Base-by-base conservation (phyloP, 164 flowering plant genomes). In the Kalanchoe fedtschenkoi region DNA sequence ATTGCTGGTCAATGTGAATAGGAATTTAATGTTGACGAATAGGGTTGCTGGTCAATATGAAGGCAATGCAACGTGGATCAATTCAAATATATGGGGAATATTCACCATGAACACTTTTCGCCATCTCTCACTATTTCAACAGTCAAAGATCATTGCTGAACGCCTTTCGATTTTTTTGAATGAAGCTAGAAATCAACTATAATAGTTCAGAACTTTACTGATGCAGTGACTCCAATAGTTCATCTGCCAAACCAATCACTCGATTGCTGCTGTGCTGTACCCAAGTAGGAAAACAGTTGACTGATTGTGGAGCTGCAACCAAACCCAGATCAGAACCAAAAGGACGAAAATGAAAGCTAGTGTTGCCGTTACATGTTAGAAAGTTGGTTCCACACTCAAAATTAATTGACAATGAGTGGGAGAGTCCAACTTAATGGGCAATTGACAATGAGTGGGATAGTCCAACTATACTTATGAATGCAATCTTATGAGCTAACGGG, bases 51-150 rank as follows among this genome's bases (percentile, higher is more conserved):
- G 6, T 19, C 58, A 55, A 61, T 22, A 35, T 66, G 67, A 66
- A 56, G 24, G 29, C 10, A 58, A 14, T 1, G 35, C 3, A 29
- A 17, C 1, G 5, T 7, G 56, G 26, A n/a, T 24, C 8, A 13
- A 51, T 11, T 47, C 54, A 21, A 47, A 42, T 28, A 26, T 6
- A 22, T n/a, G 22, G 64, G 22, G 44, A 33, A 17, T 22, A 51
- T 67, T 71, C 64, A 93, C 98, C 88, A 74, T 74, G 69, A 88
- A 89, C 81, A 93, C 98, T 80, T 86, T 89, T 69, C 85, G 90
- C 97, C 98, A 93, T n/a, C n/a, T n/a, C n/a, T n/a, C 57, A 93
- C 84, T 56, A 91, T 58, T 84, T 93, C 97, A n/a, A n/a, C n/a
- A n/a, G n/a, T n/a, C n/a, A n/a, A n/a, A n/a, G n/a, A n/a, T n/a